Conservation (phyloP, 805 yeast species). For the Priceomyces fermenticarens region DNA sequence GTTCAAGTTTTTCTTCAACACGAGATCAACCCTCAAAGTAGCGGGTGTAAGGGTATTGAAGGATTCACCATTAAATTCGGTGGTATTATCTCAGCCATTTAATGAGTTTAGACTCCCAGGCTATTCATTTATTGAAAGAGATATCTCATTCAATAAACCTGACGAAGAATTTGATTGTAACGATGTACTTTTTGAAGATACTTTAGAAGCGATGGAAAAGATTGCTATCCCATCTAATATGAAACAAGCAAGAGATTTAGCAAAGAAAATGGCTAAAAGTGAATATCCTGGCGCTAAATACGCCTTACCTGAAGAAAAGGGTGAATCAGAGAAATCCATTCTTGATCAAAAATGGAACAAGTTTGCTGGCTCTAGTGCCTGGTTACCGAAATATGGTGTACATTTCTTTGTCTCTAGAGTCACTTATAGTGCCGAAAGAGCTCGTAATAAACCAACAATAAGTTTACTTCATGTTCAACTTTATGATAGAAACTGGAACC, state of each 20-base stretch:
- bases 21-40: neutral
- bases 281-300: conserved; percentile 7
- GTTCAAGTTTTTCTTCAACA: neutral
- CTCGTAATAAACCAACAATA: conserved; percentile 7
- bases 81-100: neutral
- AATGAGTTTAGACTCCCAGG: conserved; percentile 1
- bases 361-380: conserved; percentile 10
- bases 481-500: conserved; percentile 19
- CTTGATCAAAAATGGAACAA: conserved; percentile 11
- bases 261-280: conserved; percentile 5
- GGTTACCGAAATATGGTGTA: conserved; percentile 7
- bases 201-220: neutral
- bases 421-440: conserved; percentile 3
- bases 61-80: conserved; percentile 1
- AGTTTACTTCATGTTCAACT: conserved; percentile 16
- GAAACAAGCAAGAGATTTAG: conserved; percentile 9
- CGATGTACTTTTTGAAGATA: neutral
- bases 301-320: conserved; percentile 10
- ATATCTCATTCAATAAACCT: neutral
- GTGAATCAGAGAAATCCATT: conserved; percentile 10
- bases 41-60: neutral
- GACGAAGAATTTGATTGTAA: conserved; percentile 1
- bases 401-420: conserved; percentile 8
- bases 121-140: conserved; percentile 4
- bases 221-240: conserved; percentile 3